Evolutionary conservation across 2,329 filamentous ascomycete species (phyloP).

Genomic region (Colletotrichum destructivum): DNA sequence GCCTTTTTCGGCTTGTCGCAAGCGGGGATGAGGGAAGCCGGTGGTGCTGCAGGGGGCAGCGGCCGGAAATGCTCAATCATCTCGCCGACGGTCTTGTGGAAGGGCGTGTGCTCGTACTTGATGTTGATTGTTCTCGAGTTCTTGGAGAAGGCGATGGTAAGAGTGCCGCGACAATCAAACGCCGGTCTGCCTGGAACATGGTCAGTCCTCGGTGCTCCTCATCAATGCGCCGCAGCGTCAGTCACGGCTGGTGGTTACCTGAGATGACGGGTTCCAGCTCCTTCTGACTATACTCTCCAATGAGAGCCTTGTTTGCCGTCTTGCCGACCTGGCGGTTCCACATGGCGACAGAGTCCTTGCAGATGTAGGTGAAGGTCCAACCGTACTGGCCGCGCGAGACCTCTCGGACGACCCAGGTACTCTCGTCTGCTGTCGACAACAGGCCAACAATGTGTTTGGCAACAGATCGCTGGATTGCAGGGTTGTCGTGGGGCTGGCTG

Average conservation of each 20-base stretch:
- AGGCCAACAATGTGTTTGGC: conserved; percentile 63
- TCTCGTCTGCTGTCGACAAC: conserved; percentile 62
- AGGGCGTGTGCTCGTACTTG: conserved; percentile 69
- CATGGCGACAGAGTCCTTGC: conserved; percentile 65
- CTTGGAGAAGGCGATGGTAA: conserved; percentile 66
- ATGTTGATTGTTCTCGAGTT: conserved; percentile 63
- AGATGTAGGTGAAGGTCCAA: conserved; percentile 69
- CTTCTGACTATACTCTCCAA: conserved; percentile 66
- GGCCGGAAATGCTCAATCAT: conserved; percentile 64
- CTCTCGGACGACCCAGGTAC: conserved; percentile 63
- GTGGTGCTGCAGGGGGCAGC: conserved; percentile 53
- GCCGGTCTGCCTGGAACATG: conserved; percentile 64
- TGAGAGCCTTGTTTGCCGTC: conserved; percentile 54
- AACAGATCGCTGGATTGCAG: conserved; percentile 63
- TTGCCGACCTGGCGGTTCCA: conserved; percentile 66
- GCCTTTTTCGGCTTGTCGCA: conserved; percentile 48
- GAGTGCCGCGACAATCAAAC: conserved; percentile 70
- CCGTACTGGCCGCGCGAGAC: conserved; percentile 62
- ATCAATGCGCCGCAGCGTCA: no score
- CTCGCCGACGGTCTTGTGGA: conserved; percentile 70
- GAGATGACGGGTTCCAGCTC: conserved; percentile 62
- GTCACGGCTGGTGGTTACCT: conserved; percentile 50
- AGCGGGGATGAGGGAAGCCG: conserved; percentile 44
- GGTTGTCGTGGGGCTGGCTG: conserved; percentile 65
- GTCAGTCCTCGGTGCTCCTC: not conserved